Percentiles rank a stretch among this genome's conserved stretches.
Evolutionary conservation across 176 grass and related monocot genomes (phyloP).

Genomic region (Dactylis glomerata): DNA sequence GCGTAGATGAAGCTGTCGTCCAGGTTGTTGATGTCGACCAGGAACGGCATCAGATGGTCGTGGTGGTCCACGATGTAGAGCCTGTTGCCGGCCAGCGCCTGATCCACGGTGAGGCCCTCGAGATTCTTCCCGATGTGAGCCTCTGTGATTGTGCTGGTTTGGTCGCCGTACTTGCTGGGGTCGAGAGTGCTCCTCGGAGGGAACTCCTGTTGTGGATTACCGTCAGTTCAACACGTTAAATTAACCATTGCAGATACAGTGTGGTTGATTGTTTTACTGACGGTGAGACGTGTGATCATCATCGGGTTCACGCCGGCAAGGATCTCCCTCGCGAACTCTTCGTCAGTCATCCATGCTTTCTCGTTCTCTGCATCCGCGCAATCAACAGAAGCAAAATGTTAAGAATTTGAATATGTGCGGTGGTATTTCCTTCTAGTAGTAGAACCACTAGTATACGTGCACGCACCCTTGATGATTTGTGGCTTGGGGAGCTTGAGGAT

Average conservation of each 20-base stretch:
- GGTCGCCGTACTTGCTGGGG: background rate
- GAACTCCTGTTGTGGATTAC: background rate
- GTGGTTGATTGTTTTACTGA: background rate
- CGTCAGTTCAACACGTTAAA: background rate
- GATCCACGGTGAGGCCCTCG: background rate
- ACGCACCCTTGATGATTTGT: background rate
- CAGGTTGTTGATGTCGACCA: background rate
- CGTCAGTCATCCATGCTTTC: conserved; percentile 2
- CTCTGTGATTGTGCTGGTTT: background rate
- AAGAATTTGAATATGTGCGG: no score
- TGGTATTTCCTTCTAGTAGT: no score
- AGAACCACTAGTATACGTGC: no score
- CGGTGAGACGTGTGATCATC: background rate
- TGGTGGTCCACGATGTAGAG: conserved; percentile 14
- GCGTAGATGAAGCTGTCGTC: background rate
- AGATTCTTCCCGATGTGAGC: background rate
- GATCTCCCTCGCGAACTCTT: background rate
- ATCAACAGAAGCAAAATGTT: background rate
- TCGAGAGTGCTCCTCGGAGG: background rate
- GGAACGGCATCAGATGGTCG: background rate
- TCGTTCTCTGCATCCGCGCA: background rate
- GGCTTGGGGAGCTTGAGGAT: background rate
- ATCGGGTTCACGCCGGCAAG: conserved; percentile 5
- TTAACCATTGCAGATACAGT: background rate
- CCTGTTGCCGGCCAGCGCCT: background rate